Base-by-base conservation (phyloP, 805 yeast genomes). In the Clavispora fructus region DNA sequence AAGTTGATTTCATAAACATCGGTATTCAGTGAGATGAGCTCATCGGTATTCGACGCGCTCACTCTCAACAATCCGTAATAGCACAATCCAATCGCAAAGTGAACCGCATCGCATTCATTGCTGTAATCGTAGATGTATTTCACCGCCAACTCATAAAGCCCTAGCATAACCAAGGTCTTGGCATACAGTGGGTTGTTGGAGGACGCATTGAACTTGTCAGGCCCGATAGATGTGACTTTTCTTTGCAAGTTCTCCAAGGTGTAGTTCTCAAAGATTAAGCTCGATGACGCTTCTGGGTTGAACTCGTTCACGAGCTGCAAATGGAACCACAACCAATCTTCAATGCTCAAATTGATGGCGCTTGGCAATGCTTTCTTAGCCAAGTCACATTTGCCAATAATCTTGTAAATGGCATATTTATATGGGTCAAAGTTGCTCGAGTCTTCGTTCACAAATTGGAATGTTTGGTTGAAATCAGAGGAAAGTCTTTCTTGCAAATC, bases 291-390 rank as follows among this genome's bases (percentile, higher is more conserved):
- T 13, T 56, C 58, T 14, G 54, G 50, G 42, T 49, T 54, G 42
- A 55, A 61, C 57, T 87, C 92, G 46, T 82, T 79, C 13, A 87
- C 80, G 27, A 92, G 73, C 65, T 82, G 76, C 46, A 94, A 74
- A 65, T 94, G 97, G 61, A 87, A 80, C 99, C 99, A 92, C 42
- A 92, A 64, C 98, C 98, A 92, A 67, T 92, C 98, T 64, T 92
- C 98, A 41, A 91, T 79, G 48, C 95, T 87, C 32, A 82, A 67
- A 33, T 85, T 78, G 28, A 92, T 79, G 33, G 78, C 71, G n/a
- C 82, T 63, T 32, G 95, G 81, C 56, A 91, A 68, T 51, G 78
- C 69, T 64, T 82, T 81, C 64, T 83, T 74, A 41, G 85, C 71
- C 59, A 85, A 60, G 68, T 83, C 83, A 64, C 97, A 89, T 63